Evolutionary conservation across 139 green algal genomes (phyloP).

Genomic region (Ettlia oleoabundans): DNA sequence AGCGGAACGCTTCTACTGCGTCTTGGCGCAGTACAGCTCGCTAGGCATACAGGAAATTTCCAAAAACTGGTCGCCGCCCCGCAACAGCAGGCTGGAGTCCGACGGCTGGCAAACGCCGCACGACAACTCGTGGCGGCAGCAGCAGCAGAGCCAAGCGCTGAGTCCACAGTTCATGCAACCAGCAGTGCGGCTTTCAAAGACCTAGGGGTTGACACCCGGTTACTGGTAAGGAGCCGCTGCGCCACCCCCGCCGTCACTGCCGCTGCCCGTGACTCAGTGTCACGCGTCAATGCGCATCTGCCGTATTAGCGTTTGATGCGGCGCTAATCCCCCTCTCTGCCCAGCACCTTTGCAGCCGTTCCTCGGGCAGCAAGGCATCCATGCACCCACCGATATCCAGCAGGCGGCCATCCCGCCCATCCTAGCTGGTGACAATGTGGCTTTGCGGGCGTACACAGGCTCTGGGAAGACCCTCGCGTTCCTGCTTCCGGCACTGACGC

Average conservation of each 20-base stretch:
- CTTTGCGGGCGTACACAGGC: constrained; percentile 92
- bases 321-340: no score
- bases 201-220: constrained; percentile 39
- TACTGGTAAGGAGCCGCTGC: constrained; percentile 24
- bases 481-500: constrained; percentile 85
- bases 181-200: constrained; percentile 6
- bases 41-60: no score
- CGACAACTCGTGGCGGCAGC: background rate
- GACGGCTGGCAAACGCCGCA: background rate
- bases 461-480: constrained; percentile 97
- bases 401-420: constrained; percentile 67
- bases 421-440: constrained; percentile 68
- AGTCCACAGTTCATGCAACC: background rate
- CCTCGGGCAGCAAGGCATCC: constrained; percentile 57
- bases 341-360: constrained; percentile 44
- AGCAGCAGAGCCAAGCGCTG: background rate
- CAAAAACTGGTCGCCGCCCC: no score
- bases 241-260: background rate
- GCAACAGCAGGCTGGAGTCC: background rate
- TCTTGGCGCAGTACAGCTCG: no score
- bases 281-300: no score
- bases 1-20: constrained; percentile 5
- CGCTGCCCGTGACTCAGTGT: no score
- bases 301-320: no score
- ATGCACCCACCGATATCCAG: constrained; percentile 80